Conservation (phyloP, 495 filamentous ascomycete genomes). For the Aspergillus carlsbadensis region DNA sequence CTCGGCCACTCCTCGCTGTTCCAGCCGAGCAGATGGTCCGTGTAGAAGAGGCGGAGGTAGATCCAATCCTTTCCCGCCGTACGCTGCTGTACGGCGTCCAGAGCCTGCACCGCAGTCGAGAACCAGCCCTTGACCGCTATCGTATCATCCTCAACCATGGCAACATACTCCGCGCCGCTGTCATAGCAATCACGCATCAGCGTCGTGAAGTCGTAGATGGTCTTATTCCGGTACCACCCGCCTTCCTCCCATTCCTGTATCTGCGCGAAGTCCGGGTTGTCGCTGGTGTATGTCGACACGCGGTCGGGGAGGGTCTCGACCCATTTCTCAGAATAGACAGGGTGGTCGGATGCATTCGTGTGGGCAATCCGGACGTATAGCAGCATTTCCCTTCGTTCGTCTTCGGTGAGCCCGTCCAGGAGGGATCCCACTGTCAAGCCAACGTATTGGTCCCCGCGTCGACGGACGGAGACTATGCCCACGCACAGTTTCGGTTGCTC, state of each 20-base stretch:
- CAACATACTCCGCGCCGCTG: conserved; percentile 18
- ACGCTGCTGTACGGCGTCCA: conserved; percentile 1
- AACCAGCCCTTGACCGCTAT: conserved; percentile 22
- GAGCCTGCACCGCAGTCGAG: conserved; percentile 10
- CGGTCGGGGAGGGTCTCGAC: conserved; percentile 19
- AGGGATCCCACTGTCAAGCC: conserved; percentile 44
- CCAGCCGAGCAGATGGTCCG: conserved; percentile 17
- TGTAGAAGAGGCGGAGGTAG: conserved; percentile 20
- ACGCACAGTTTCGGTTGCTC: conserved; percentile 14
- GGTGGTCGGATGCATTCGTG: conserved; percentile 31
- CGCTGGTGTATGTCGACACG: conserved; percentile 11
- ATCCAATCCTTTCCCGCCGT: conserved; percentile 10
- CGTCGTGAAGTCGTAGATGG: conserved; percentile 18
- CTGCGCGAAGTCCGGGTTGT: conserved; percentile 46
- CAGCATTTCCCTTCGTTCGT: conserved; percentile 28
- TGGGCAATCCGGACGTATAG: conserved; percentile 48
- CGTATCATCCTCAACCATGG: conserved; percentile 21
- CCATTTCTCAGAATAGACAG: conserved; percentile 18
- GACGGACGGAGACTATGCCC: conserved; percentile 19
- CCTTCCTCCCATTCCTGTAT: conserved; percentile 33
- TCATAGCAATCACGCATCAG: conserved; percentile 19
- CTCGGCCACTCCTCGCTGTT: conserved; percentile 19
- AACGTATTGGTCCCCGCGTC: conserved; percentile 33
- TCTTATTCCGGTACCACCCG: conserved; percentile 22
- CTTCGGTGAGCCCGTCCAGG: conserved; percentile 38